Evolutionary conservation across 2,329 filamentous ascomycete genomes (phyloP), one percentile per base, ranked within the genome.

Genomic region (Monascus ruber): DNA sequence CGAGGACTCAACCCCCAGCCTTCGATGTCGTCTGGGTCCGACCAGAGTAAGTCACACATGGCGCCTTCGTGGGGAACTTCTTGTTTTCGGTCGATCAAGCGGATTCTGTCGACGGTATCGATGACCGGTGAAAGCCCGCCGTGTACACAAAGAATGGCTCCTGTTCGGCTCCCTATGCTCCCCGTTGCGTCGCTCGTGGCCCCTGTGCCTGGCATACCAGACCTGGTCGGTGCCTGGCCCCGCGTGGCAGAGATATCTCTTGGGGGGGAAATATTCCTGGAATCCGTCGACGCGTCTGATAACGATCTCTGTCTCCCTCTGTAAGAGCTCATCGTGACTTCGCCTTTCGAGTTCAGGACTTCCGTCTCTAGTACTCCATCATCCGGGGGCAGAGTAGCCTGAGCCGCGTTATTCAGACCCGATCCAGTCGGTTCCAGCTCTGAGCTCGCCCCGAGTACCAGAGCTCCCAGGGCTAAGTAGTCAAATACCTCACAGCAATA

Each of bases 31-130:
- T 98, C 91, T 0, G 91, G 91, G 56, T 98, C 91, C 0, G 87
- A 95, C 91, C 91, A 98, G 2, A 98, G 74, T 1, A 98, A 73
- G 62, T 98, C 91, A 64, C 91, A 98, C 91, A 98, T 98, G 57
- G 91, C 87, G 40, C 91, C 91, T 67, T 98, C 91, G 58, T 98
- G 91, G 0, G 91, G 91, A 0, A 98, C 91, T 66, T 98, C 91
- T 66, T 98, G 91, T 63, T 96, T 96, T 46, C 89, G 80, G 60
- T 98, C 93, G 24, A 98, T 76, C 9, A 96, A 72, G 24, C 91
- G 77, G 58, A 98, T 98, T 65, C 94, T 94, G 60, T 98, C 89
- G 35, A 98, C 83, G 24, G 79, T 85, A 59, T 96, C 88, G 43
- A 98, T 85, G 7, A 95, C 71, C 1, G 91, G 91, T 24, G 83